A percentile compares a stretch with the other conserved stretches of the same genome.
phyloP scores from a whole-genome alignment of 352 stramenopile species.

The Globisporangium ultimum region DNA sequence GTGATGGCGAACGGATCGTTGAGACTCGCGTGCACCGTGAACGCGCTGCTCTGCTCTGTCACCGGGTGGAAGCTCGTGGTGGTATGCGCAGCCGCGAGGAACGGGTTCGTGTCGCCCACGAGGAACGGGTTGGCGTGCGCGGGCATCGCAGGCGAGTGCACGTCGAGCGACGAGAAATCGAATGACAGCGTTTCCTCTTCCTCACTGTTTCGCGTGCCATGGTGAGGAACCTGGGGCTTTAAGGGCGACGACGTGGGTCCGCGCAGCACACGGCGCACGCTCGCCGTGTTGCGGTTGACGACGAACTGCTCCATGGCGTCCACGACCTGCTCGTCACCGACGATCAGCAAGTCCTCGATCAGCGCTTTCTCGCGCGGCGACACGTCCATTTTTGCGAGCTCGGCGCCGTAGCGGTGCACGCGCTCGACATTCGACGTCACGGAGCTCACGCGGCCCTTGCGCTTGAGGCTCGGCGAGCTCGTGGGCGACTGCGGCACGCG shows the following conservation, averaged over 20 bases:
- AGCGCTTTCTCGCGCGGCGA: slow-evolving; percentile 53
- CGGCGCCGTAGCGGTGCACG: slow-evolving; percentile 60
- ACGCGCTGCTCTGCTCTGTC: slow-evolving; percentile 14
- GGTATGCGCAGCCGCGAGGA: slow-evolving; percentile 22
- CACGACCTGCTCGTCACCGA: slow-evolving; percentile 69
- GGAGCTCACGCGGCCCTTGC: slow-evolving; percentile 64
- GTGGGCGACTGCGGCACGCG: slow-evolving; percentile 23
- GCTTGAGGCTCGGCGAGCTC: slow-evolving; percentile 62
- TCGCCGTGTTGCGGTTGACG: slow-evolving; percentile 45
- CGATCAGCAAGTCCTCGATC: slow-evolving; percentile 69
- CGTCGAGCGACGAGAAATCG: slow-evolving; percentile 49
- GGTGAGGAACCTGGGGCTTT: no score
- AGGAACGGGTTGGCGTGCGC: slow-evolving; percentile 44
- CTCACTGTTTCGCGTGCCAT: background rate
- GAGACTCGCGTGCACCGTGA: slow-evolving; percentile 16
- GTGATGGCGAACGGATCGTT: slow-evolving; percentile 10
- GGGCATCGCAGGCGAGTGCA: slow-evolving; percentile 33
- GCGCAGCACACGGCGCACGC: slow-evolving; percentile 44
- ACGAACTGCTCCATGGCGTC: slow-evolving; percentile 81
- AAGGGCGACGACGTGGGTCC: slow-evolving; percentile 21
- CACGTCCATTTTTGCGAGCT: slow-evolving; percentile 69
- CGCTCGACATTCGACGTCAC: slow-evolving; percentile 67
- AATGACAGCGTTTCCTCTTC: slow-evolving; percentile 45
- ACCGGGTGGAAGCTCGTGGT: slow-evolving; percentile 24
- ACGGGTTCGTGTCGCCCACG: slow-evolving; percentile 32